Base-by-base conservation (phyloP, 2,329 filamentous ascomycete genomes). In the Fusarium chaquense region DNA sequence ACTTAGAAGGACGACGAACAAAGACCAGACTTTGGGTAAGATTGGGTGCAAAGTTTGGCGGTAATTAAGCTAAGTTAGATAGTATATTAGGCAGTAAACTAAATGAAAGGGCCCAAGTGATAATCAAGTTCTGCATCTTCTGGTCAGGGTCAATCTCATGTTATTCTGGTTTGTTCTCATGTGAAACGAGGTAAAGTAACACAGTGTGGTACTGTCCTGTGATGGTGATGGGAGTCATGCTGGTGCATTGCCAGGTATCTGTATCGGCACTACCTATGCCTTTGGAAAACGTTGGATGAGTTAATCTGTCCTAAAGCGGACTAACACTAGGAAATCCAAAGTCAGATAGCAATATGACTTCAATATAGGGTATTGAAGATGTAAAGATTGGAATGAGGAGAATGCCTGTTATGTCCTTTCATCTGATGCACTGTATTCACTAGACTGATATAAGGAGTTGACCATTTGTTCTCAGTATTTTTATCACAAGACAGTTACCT, bases 401-500 rank as follows among this genome's bases (percentile, higher is more conserved):
- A 40, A 61, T 47, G 22, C 24, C 46, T 26, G 13, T 15, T 35
- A 32, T 46, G 6, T 13, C 22, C n/a, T 18, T 56, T 18, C 15
- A 26, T 22, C 26, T 16, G 18, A 22, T 24, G n/a, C 41, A 32
- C 28, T 32, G 26, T 15, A n/a, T 35, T 26, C 24, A 22, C n/a
- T 35, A 40, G 43, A 22, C n/a, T n/a, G 36, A 36, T 12, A 26
- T 22, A 26, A 13, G 20, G 18, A 44, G 32, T 50, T 56, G 43
- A 28, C 49, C 44, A 50, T 36, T 52, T 55, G n/a, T 30, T 49
- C 26, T 51, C 45, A 20, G 20, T 55, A 56, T 71, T 56, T 54
- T 50, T 55, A 56, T 71, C 59, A 66, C 64, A 49, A 67, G 63
- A 44, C 51, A 41, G 35, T 41, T 36, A 52, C 32, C 28, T 33